Percentiles rank a stretch among this genome's conserved stretches.
These are phyloP conservation scores for Aspergillus arachidicola DNA, from an alignment of 2,329 filamentous ascomycete species.

Conservation along the genomic window DNA sequence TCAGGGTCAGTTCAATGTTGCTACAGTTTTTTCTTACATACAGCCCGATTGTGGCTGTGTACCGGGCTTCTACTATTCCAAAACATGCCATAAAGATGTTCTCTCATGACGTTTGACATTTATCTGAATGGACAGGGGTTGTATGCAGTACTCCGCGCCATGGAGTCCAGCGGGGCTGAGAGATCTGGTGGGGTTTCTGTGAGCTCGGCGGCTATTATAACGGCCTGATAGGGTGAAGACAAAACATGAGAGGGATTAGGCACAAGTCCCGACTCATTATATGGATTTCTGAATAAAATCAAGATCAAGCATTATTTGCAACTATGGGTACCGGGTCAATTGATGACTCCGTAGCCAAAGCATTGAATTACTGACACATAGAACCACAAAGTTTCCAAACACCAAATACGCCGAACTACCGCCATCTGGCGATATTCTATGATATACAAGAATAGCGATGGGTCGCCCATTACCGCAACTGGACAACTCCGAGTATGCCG, in stretches of 20 bases:
- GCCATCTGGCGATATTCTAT: not conserved
- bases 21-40: not conserved
- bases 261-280: not conserved
- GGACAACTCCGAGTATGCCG: not conserved
- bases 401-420: not conserved
- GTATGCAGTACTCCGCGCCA: not conserved
- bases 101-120: not conserved
- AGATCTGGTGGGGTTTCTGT: not conserved
- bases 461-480: not conserved
- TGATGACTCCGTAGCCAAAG: not conserved
- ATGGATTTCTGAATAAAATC: not conserved
- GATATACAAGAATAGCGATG: not conserved
- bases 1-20: not conserved
- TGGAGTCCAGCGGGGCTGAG: not conserved
- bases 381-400: not conserved
- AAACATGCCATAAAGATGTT: not conserved
- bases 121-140: no score
- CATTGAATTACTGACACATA: not conserved
- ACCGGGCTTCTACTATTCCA: not conserved
- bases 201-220: not conserved
- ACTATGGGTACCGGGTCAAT: not conserved
- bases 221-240: not conserved
- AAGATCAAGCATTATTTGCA: no score
- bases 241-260: not conserved
- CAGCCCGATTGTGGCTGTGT: not conserved